phyloP scores from a whole-genome alignment of 306 rosid genomes.

The Astragalus membranaceus region DNA sequence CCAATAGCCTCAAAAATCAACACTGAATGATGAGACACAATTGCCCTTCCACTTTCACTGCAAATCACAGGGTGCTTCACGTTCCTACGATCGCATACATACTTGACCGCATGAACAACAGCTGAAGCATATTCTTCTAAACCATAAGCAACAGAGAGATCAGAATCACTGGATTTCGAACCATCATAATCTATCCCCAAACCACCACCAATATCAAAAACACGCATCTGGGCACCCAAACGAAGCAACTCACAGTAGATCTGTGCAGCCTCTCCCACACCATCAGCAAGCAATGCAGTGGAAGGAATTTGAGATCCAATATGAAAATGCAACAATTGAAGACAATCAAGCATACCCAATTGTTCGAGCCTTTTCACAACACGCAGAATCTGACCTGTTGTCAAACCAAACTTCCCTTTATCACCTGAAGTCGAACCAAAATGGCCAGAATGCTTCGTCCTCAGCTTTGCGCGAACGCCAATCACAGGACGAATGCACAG shows the following conservation, averaged over 20 bases:
- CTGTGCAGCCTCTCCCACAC: conserved; percentile 84
- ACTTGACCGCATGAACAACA: conserved; percentile 56
- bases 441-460: conserved; percentile 83
- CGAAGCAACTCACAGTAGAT: conserved; percentile 83
- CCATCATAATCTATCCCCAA: conserved; percentile 86
- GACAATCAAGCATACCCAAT: conserved; percentile 67
- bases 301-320: conserved; percentile 86
- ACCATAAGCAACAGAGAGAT: conserved; percentile 60
- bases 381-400: conserved; percentile 58
- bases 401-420: conserved; percentile 87
- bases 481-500: conserved; percentile 63
- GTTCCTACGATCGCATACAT: conserved; percentile 52
- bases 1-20: conserved; percentile 73
- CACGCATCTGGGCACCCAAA: conserved; percentile 73
- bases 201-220: conserved; percentile 88
- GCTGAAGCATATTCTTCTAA: conserved; percentile 70
- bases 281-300: conserved; percentile 57
- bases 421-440: conserved; percentile 85
- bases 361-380: conserved; percentile 65
- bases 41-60: conserved; percentile 81
- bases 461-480: conserved; percentile 77
- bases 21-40: conserved; percentile 73
- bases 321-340: conserved; percentile 82
- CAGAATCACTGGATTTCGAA: conserved; percentile 64
- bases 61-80: conserved; percentile 68